These are phyloP conservation scores for Phoma herbarum DNA, from an alignment of 2,329 filamentous ascomycete genomes.

Conservation along the genomic window DNA sequence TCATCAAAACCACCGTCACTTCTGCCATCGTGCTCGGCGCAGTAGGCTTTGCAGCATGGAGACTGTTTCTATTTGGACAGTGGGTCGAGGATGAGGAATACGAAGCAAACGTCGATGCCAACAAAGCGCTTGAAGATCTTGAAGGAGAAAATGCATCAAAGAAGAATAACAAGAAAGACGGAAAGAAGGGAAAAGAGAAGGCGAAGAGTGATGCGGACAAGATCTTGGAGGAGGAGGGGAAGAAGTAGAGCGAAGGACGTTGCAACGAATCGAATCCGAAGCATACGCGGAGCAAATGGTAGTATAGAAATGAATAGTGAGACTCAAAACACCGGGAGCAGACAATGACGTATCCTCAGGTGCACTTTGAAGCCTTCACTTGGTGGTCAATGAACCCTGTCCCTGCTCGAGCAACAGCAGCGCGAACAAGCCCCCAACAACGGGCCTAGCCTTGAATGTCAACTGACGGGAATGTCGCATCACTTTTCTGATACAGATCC, in stretches of 20 bases:
- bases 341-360: no score
- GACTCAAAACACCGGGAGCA: no score
- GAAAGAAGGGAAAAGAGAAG: conserved; percentile 7
- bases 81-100: conserved; percentile 40
- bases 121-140: conserved; percentile 41
- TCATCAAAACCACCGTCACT: conserved; percentile 28
- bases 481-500: conserved; percentile 84
- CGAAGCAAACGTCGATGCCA: conserved; percentile 42
- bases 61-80: conserved; percentile 32
- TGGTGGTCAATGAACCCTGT: no score
- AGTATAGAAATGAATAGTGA: no score
- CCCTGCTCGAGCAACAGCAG: conserved; percentile 82
- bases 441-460: conserved; percentile 81
- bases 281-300: no score
- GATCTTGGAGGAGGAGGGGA: conserved; percentile 18
- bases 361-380: no score
- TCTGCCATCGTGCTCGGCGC: conserved; percentile 7
- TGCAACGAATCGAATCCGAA: no score
- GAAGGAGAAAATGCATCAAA: conserved; percentile 9
- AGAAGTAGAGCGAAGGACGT: conserved; percentile 12
- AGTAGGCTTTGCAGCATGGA: conserved; percentile 25
- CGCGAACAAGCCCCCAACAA: conserved; percentile 86
- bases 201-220: conserved; percentile 8
- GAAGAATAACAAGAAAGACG: conserved; percentile 8
- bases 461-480: conserved; percentile 76